Conservation (phyloP, 225 moss, liverwort and hornwort species). For the Thuidium tamariscinum region DNA sequence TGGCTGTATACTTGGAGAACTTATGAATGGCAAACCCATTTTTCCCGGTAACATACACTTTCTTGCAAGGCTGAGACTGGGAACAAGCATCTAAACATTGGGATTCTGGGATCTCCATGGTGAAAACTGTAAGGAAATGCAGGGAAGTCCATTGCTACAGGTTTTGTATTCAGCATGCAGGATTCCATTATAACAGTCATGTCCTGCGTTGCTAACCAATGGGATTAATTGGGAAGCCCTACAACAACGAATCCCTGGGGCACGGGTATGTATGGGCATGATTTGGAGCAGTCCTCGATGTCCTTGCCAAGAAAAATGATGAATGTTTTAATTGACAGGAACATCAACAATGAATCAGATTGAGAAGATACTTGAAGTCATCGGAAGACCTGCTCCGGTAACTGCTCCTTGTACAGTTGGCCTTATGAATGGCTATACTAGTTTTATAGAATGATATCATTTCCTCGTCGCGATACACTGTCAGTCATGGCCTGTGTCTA, state of each 20-base stretch:
- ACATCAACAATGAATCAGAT: constrained; percentile 99
- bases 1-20: constrained; percentile 93
- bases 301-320: not conserved
- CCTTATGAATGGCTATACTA: not conserved
- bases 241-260: not conserved
- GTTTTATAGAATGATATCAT: not conserved
- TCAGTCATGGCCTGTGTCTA: not conserved
- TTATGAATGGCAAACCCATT: constrained; percentile 72
- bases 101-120: not conserved
- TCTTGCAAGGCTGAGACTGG: not conserved
- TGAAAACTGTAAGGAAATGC: not conserved
- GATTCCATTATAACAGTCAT: not conserved
- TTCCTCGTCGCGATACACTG: not conserved
- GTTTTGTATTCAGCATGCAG: not conserved
- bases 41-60: constrained; percentile 57
- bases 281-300: not conserved
- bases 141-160: not conserved
- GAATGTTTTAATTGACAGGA: constrained; percentile 26
- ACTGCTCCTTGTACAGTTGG: not conserved
- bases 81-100: not conserved
- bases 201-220: not conserved
- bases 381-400: constrained; percentile 81
- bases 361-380: constrained; percentile 90
- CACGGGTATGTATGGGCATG: not conserved
- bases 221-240: not conserved